A percentile compares a stretch with the other conserved stretches of the same genome.
Evolutionary conservation across 352 stramenopile species (phyloP).

Genomic region (Pythium aquatile): DNA sequence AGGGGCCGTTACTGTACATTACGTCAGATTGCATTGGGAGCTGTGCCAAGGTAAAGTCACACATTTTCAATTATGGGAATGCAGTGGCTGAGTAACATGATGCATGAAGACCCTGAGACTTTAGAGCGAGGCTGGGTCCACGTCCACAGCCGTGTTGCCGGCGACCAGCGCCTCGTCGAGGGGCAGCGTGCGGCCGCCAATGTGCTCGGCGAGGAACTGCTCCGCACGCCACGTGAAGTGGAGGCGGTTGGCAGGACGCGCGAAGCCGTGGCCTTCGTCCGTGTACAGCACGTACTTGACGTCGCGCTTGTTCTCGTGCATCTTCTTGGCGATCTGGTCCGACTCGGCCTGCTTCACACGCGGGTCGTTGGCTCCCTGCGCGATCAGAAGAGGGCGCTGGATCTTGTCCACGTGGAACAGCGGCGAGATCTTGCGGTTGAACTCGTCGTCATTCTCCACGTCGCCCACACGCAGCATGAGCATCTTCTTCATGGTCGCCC

Average conservation of each 20-base stretch:
- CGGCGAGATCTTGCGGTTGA: constrained; percentile 52
- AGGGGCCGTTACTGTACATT: too few species aligned
- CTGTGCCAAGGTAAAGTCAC: too few species aligned
- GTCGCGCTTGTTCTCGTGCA: constrained; percentile 62
- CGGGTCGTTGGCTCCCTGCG: constrained; percentile 79
- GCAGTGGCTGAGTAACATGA: too few species aligned
- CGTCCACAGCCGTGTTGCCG: constrained; percentile 33
- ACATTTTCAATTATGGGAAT: too few species aligned
- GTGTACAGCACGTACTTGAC: constrained; percentile 82
- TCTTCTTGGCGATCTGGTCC: constrained; percentile 71
- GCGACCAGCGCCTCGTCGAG: constrained; percentile 27
- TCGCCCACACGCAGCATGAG: constrained; percentile 40
- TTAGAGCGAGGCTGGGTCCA: constrained; percentile 34
- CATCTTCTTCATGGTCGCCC: constrained; percentile 40
- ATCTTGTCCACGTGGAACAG: constrained; percentile 79
- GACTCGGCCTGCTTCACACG: constrained; percentile 68
- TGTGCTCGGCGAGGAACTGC: constrained; percentile 33
- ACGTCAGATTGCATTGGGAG: too few species aligned
- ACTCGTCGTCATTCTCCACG: constrained; percentile 36
- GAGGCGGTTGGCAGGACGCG: constrained; percentile 59
- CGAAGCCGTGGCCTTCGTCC: constrained; percentile 81
- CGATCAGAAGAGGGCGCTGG: constrained; percentile 72
- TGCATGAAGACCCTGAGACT: too few species aligned
- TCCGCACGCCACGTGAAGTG: constrained; percentile 56
- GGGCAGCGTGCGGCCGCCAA: constrained; percentile 31